These are phyloP conservation scores for Thalassiosira profunda DNA, from an alignment of 108 stramenopile genomes.

Conservation along the genomic window DNA sequence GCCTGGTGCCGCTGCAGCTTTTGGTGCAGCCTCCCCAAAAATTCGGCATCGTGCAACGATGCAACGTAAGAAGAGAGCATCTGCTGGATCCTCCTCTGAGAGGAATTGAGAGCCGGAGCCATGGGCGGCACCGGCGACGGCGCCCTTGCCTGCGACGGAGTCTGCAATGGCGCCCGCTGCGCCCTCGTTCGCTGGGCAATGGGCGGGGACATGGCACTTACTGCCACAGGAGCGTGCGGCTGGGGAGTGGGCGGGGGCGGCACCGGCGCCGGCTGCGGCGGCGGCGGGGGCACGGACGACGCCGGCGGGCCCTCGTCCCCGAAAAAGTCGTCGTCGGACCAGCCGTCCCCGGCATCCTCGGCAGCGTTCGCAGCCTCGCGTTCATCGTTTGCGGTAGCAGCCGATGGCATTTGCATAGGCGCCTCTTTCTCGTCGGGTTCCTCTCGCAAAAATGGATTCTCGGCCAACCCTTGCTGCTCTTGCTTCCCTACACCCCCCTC, in stretches of 20 bases:
- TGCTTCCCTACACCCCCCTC: no score
- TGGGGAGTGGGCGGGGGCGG: not conserved
- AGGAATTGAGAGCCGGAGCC: not conserved
- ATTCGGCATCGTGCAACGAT: conserved; percentile 36
- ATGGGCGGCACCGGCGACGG: not conserved
- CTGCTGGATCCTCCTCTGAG: not conserved
- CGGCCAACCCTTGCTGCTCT: not conserved
- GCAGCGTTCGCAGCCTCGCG: not conserved
- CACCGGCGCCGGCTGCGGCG: not conserved
- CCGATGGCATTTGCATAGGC: not conserved
- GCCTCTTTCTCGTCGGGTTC: not conserved
- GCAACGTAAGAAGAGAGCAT: conserved; percentile 25
- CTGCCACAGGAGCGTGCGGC: not conserved
- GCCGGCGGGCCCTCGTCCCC: conserved; percentile 14
- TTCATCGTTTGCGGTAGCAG: not conserved
- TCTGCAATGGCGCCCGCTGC: not conserved
- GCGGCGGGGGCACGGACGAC: conserved; percentile 5
- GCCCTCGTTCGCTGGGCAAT: not conserved
- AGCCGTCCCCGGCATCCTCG: conserved; percentile 15
- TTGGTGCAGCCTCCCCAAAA: conserved; percentile 56
- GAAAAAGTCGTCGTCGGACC: conserved; percentile 47
- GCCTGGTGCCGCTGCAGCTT: conserved; percentile 2
- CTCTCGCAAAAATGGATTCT: not conserved
- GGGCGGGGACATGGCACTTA: not conserved
- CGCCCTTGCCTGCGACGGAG: not conserved